Conservation (phyloP, 768 basidiomycete genomes). For the Boletus sp. region DNA sequence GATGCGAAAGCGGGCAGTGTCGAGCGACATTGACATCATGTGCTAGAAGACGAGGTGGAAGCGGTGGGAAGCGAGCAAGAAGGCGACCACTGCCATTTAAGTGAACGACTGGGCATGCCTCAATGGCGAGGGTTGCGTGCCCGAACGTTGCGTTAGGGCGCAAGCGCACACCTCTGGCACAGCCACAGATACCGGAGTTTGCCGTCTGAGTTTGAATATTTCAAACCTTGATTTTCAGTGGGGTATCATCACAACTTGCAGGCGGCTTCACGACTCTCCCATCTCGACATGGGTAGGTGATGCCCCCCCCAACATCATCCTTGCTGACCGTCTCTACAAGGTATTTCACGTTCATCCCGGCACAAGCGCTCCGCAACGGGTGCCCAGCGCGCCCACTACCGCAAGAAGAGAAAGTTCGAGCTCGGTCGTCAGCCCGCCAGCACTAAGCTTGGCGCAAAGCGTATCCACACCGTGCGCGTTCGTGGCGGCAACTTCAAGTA, state of each 20-base stretch:
- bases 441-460: conserved; percentile 96
- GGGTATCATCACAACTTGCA: conserved; percentile 54
- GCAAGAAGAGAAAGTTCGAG: conserved; percentile 99
- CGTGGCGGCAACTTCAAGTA: conserved; percentile 96
- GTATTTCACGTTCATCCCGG: conserved; percentile 96
- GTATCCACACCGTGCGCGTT: conserved; percentile 91
- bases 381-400: conserved; percentile 90
- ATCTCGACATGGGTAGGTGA: conserved; percentile 73
- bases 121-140: conserved; percentile 12
- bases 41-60: conserved; percentile 13
- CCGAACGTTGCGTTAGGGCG: conserved; percentile 8
- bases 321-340: conserved; percentile 40
- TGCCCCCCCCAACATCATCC: conserved; percentile 18
- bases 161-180: background rate
- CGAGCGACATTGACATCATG: conserved; percentile 30
- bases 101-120: conserved; percentile 18
- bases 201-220: conserved; percentile 30
- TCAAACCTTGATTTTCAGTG: conserved; percentile 38
- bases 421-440: conserved; percentile 96
- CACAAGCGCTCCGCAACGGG: conserved; percentile 96
- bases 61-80: conserved; percentile 26
- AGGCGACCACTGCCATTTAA: conserved; percentile 23
- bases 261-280: conserved; percentile 34
- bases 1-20: conserved; percentile 30
- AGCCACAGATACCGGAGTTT: conserved; percentile 23